A percentile compares a stretch with the other conserved stretches of the same genome.
phyloP scores from a whole-genome alignment of 441 rosid species.

The Croton setiger region DNA sequence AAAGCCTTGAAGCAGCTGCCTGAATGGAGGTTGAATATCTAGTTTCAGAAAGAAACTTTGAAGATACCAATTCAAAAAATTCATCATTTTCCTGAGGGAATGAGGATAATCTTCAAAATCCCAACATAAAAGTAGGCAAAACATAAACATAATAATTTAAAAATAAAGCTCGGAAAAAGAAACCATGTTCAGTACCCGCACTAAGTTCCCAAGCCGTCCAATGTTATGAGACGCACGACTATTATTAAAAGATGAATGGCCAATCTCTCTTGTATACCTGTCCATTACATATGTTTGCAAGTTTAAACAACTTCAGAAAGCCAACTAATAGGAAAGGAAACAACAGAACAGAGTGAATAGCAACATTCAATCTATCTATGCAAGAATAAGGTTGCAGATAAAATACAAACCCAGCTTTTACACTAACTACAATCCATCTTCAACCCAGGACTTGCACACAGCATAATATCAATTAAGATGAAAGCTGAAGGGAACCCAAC shows the following conservation, averaged over 20 bases:
- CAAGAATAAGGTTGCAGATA: neutral
- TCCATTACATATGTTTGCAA: neutral
- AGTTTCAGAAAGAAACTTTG: constrained; percentile 77
- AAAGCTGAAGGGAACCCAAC: neutral
- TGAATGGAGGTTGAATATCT: constrained; percentile 67
- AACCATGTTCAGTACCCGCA: constrained; percentile 48
- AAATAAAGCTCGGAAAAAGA: constrained; percentile 5
- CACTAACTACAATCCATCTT: neutral
- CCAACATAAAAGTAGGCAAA: constrained; percentile 6
- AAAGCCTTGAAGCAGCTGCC: constrained; percentile 90
- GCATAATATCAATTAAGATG: neutral
- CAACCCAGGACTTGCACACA: constrained; percentile 2
- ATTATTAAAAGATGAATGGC: constrained; percentile 42
- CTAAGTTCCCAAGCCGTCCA: constrained; percentile 74
- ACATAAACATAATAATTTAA: neutral
- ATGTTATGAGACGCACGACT: constrained; percentile 70
- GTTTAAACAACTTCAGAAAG: neutral
- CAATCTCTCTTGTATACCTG: constrained; percentile 65
- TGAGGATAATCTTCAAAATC: constrained; percentile 15
- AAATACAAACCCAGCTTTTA: neutral
- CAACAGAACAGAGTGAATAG: neutral
- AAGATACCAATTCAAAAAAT: constrained; percentile 88
- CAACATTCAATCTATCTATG: neutral
- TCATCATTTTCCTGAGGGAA: constrained; percentile 87
- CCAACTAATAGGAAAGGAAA: neutral